Conservation (phyloP, 805 yeast species). For the Yamadazyma phyllophila region DNA sequence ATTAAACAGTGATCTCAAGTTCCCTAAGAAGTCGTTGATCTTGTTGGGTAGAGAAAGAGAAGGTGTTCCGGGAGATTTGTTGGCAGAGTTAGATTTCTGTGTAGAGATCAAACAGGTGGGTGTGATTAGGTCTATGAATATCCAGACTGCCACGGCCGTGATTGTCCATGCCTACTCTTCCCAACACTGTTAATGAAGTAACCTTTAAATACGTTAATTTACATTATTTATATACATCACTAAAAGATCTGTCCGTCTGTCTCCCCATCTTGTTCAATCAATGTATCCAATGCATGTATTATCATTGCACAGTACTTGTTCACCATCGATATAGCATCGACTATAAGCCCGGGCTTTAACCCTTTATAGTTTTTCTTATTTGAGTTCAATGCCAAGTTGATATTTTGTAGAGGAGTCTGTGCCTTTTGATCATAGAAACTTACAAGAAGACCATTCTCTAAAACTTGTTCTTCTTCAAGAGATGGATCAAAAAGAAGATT, state of each 20-base stretch:
- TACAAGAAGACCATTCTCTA: conserved; percentile 77
- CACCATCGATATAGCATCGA: conserved; percentile 57
- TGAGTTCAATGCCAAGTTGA: conserved; percentile 57
- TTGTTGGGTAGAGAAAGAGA: conserved; percentile 84
- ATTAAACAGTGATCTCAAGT: conserved; percentile 57
- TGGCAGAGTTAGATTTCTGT: conserved; percentile 81
- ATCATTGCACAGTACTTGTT: conserved; percentile 61
- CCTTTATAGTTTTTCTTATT: conserved; percentile 52
- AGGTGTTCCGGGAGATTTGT: conserved; percentile 84
- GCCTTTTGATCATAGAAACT: conserved; percentile 70
- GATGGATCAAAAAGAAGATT: conserved; percentile 82
- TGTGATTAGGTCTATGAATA: conserved; percentile 91
- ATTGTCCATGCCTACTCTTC: conserved; percentile 85
- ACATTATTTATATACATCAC: conserved; percentile 2
- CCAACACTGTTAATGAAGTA: conserved; percentile 49
- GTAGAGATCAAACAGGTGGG: conserved; percentile 92
- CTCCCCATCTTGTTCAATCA: conserved; percentile 41
- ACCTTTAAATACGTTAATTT: neutral
- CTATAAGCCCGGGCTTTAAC: conserved; percentile 44
- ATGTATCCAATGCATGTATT: conserved; percentile 52
- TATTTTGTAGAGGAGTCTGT: conserved; percentile 68
- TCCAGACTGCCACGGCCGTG: conserved; percentile 95
- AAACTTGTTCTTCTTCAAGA: conserved; percentile 80
- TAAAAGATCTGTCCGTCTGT: conserved; percentile 28
- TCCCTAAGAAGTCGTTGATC: conserved; percentile 78